These are phyloP conservation scores for Starmerella geochares DNA, from an alignment of 805 yeast genomes.

Conservation along the genomic window DNA sequence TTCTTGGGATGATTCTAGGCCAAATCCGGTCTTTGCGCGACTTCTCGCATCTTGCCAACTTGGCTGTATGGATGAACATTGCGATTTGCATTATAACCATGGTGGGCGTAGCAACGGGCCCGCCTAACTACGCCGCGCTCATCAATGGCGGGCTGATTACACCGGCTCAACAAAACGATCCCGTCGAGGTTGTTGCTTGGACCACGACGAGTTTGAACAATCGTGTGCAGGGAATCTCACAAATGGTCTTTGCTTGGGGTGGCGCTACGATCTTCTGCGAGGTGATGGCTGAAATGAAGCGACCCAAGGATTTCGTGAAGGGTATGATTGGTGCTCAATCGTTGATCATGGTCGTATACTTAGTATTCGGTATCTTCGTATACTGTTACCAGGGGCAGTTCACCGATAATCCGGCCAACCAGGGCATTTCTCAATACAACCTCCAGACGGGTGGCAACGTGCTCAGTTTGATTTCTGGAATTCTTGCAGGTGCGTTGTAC, in stretches of 20 bases:
- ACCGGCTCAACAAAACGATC: neutral
- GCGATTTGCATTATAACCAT: constrained; percentile 38
- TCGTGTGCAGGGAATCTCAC: constrained; percentile 30
- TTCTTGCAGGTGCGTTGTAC: constrained; percentile 39
- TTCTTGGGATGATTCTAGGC: constrained; percentile 38
- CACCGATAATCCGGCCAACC: constrained; percentile 32
- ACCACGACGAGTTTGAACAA: constrained; percentile 1
- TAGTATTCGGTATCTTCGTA: constrained; percentile 37
- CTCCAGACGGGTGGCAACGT: constrained; percentile 35
- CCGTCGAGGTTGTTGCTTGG: constrained; percentile 6
- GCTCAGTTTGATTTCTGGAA: constrained; percentile 33
- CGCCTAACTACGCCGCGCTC: constrained; percentile 30
- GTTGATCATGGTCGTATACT: constrained; percentile 35
- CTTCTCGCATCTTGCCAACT: constrained; percentile 37
- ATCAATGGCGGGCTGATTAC: neutral
- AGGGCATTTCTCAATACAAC: constrained; percentile 33
- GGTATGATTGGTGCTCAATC: constrained; percentile 38
- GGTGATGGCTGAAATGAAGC: constrained; percentile 41
- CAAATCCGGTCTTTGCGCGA: constrained; percentile 35
- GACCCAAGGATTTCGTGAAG: constrained; percentile 42
- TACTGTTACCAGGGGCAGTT: constrained; percentile 41
- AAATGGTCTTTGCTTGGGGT: constrained; percentile 42
- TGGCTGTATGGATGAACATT: constrained; percentile 42
- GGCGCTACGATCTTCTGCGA: constrained; percentile 44
- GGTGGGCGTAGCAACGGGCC: constrained; percentile 34